Conservation (phyloP, 768 basidiomycete species). For the Podaxis rugospora region DNA sequence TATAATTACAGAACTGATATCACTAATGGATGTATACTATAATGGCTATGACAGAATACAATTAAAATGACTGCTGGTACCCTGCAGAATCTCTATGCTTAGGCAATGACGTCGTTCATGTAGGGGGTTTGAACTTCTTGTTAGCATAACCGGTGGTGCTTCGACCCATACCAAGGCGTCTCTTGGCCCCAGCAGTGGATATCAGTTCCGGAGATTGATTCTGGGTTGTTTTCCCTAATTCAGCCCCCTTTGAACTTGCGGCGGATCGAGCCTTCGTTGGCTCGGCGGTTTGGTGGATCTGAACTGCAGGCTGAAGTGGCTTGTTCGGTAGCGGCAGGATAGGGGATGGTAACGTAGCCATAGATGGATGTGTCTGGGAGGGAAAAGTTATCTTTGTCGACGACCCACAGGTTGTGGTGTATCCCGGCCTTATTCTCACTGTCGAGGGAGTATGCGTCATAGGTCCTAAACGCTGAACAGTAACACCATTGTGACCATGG, state of each 20-base stretch:
- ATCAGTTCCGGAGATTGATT: neutral
- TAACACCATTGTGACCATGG: neutral
- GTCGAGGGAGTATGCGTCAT: neutral
- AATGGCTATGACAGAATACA: neutral
- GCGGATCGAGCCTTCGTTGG: neutral
- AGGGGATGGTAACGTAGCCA: neutral
- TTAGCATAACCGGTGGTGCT: constrained; percentile 48
- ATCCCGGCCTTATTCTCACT: neutral
- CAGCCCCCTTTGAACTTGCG: neutral
- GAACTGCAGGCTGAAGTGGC: neutral
- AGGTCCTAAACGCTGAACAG: neutral
- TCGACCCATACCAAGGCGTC: constrained; percentile 62
- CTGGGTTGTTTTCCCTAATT: constrained; percentile 2
- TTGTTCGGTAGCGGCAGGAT: neutral
- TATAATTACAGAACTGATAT: neutral
- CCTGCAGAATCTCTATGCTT: neutral
- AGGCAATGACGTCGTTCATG: constrained; percentile 14
- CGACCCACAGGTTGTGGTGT: neutral
- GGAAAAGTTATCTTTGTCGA: neutral
- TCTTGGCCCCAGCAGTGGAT: constrained; percentile 33
- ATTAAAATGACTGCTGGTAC: neutral
- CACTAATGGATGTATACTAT: neutral
- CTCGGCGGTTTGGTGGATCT: neutral
- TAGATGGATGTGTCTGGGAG: neutral
- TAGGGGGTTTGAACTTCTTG: constrained; percentile 67